These are phyloP conservation scores for Leptomonas pyrrhocoris DNA, from an alignment of 208 protist genomes.

Conservation along the genomic window DNA sequence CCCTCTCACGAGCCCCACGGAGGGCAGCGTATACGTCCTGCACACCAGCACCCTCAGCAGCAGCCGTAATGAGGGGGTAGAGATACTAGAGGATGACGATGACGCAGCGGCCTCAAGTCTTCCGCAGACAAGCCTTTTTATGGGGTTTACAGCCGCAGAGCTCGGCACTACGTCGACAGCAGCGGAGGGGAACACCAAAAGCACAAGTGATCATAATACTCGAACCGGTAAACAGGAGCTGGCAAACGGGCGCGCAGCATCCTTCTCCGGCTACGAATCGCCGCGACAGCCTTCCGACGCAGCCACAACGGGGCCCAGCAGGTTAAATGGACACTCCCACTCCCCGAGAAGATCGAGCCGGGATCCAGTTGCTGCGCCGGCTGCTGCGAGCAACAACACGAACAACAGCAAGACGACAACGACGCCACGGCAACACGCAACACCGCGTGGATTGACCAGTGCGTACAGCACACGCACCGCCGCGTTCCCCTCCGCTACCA, in stretches of 20 bases:
- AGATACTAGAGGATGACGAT: too few species aligned
- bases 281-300: background rate
- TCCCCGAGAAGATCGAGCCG: background rate
- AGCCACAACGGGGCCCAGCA: background rate
- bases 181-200: too few species aligned
- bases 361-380: background rate
- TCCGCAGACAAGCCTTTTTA: background rate
- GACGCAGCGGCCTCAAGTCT: background rate
- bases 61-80: conserved; percentile 2
- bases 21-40: conserved; percentile 1
- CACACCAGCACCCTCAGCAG: background rate
- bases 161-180: background rate
- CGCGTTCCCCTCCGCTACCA: conserved; percentile 2
- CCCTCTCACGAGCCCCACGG: background rate
- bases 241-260: background rate
- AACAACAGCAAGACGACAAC: background rate
- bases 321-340: background rate
- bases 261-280: background rate
- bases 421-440: background rate
- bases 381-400: background rate
- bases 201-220: too few species aligned
- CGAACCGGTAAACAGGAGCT: background rate
- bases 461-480: background rate
- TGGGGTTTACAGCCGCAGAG: conserved; percentile 2
- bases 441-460: background rate